Conservation (phyloP, 1,139 yeast species). For the Suhomyces choctaworum region DNA sequence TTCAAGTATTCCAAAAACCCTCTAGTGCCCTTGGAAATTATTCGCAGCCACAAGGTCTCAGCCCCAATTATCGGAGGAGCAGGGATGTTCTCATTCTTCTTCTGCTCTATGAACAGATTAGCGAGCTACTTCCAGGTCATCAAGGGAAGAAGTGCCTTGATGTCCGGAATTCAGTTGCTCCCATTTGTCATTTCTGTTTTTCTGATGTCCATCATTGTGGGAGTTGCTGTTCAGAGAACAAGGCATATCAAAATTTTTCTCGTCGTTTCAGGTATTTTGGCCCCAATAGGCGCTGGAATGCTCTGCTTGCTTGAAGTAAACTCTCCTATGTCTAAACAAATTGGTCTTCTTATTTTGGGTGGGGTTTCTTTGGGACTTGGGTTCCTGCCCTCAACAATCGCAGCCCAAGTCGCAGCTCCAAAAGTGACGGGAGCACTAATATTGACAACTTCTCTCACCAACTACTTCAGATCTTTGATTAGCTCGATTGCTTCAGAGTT, state of each 20-base stretch:
- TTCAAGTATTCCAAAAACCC: slow-evolving; percentile 47
- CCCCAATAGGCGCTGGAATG: slow-evolving; percentile 39
- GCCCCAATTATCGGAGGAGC: slow-evolving; percentile 22
- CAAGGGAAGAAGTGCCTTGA: slow-evolving; percentile 32
- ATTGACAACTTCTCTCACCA: slow-evolving; percentile 35
- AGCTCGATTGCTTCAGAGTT: slow-evolving; percentile 35
- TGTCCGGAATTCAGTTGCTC: slow-evolving; percentile 40
- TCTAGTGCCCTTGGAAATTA: slow-evolving; percentile 43
- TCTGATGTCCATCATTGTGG: slow-evolving; percentile 29
- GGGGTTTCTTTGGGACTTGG: slow-evolving; percentile 35
- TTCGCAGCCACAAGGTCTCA: slow-evolving; percentile 25
- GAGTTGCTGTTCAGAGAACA: slow-evolving; percentile 32
- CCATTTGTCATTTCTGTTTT: slow-evolving; percentile 40
- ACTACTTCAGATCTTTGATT: slow-evolving; percentile 33
- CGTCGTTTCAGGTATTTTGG: slow-evolving; percentile 26
- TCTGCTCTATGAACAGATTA: slow-evolving; percentile 12
- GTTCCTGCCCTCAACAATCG: slow-evolving; percentile 31
- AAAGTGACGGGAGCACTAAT: slow-evolving; percentile 40
- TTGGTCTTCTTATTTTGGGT: slow-evolving; percentile 35
- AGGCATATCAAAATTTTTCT: slow-evolving; percentile 33
- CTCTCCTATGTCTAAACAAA: slow-evolving; percentile 27
- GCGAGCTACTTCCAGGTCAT: slow-evolving; percentile 42
- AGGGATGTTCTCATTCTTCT: slow-evolving; percentile 13
- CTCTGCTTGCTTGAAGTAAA: slow-evolving; percentile 33
- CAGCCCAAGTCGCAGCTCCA: slow-evolving; percentile 39